Conservation (phyloP, 2,329 filamentous ascomycete species). For the Sporothrix inflata region DNA sequence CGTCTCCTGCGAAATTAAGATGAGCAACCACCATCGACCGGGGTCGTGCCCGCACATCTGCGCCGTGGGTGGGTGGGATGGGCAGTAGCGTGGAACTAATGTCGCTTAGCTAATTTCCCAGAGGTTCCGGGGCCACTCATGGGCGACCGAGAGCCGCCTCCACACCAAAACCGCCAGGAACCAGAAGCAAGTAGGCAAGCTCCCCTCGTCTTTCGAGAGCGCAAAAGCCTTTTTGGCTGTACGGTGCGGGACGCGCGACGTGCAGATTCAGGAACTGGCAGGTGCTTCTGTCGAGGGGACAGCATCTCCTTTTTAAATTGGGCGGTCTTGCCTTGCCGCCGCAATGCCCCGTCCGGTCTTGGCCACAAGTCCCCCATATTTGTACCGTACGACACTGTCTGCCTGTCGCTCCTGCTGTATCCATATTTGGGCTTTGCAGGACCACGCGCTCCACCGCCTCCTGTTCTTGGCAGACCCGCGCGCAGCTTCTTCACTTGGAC, state of each 20-base stretch:
- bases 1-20: conserved; percentile 30
- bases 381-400: neutral
- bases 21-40: conserved; percentile 25
- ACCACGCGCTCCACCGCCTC: neutral
- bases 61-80: conserved; percentile 23
- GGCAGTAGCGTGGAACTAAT: conserved; percentile 35
- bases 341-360: neutral
- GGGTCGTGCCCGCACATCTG: conserved; percentile 25
- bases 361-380: neutral
- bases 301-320: conserved; percentile 8
- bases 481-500: neutral
- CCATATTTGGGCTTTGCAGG: conserved; percentile 10
- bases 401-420: conserved; percentile 8
- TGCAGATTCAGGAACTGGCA: neutral
- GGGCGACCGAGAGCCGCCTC: conserved; percentile 2
- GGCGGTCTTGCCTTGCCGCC: neutral
- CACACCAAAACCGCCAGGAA: neutral
- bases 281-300: neutral
- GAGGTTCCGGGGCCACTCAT: conserved; percentile 26
- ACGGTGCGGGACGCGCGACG: neutral
- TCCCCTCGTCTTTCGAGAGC: neutral
- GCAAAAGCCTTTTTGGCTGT: neutral
- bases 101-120: conserved; percentile 45
- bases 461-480: conserved; percentile 14
- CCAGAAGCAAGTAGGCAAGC: neutral